phyloP scores from a whole-genome alignment of 202 grass and related monocot species.

The Musa balbisiana region DNA sequence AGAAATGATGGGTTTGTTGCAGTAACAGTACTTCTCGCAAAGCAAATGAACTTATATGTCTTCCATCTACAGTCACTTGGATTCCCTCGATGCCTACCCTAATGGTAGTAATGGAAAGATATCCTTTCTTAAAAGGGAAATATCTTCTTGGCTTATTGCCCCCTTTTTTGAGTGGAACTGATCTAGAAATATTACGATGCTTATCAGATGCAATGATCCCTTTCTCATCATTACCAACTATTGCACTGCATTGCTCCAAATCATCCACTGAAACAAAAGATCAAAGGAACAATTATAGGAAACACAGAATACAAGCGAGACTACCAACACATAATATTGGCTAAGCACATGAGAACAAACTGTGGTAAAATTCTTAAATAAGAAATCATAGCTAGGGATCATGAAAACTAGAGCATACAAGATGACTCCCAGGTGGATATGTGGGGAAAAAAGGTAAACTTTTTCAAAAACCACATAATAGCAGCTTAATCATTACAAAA shows the following conservation, averaged over 20 bases:
- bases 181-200: conserved; percentile 40
- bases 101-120: conserved; percentile 81
- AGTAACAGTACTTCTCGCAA: conserved; percentile 49
- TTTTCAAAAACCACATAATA: too few species aligned
- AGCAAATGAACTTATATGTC: conserved; percentile 76
- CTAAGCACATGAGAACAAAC: too few species aligned
- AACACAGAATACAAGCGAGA: too few species aligned
- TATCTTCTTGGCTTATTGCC: conserved; percentile 38
- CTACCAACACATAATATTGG: too few species aligned
- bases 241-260: conserved; percentile 64
- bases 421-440: too few species aligned
- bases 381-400: too few species aligned
- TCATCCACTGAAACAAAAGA: conserved; percentile 66
- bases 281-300: neutral
- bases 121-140: conserved; percentile 82
- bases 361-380: too few species aligned
- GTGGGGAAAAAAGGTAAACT: too few species aligned
- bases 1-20: neutral
- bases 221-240: conserved; percentile 44
- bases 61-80: conserved; percentile 93
- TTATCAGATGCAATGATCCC: conserved; percentile 26
- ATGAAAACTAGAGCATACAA: too few species aligned
- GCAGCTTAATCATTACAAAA: too few species aligned
- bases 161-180: conserved; percentile 31
- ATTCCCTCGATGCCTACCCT: conserved; percentile 61